Evolutionary conservation across 768 basidiomycete genomes (phyloP).

Genomic region (Boletus rubroflammeus): DNA sequence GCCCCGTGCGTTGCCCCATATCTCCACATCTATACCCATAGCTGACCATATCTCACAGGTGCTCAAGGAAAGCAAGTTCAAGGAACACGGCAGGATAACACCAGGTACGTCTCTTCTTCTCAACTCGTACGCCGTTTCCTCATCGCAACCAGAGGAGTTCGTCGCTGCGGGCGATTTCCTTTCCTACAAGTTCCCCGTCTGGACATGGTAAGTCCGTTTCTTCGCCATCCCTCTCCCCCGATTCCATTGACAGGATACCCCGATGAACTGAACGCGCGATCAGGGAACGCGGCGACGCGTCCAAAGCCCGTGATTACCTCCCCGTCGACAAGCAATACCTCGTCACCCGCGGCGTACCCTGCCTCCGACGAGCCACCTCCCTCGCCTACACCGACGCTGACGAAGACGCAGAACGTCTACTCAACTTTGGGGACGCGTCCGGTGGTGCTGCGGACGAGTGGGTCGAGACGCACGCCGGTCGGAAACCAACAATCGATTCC

Average conservation of each 20-base stretch:
- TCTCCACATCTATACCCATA: slow-evolving; percentile 19
- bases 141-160: slow-evolving; percentile 74
- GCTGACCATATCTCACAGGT: slow-evolving; percentile 54
- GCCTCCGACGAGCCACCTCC: slow-evolving; percentile 88
- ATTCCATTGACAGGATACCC: background rate
- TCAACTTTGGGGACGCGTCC: slow-evolving; percentile 72
- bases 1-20: slow-evolving; percentile 56
- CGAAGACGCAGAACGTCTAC: slow-evolving; percentile 91
- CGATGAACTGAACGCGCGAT: slow-evolving; percentile 1
- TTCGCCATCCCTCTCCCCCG: background rate
- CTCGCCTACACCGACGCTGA: slow-evolving; percentile 93
- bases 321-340: slow-evolving; percentile 96
- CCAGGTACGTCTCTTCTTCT: slow-evolving; percentile 56
- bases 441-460: slow-evolving; percentile 76
- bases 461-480: slow-evolving; percentile 96
- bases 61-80: slow-evolving; percentile 97
- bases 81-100: slow-evolving; percentile 95
- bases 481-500: slow-evolving; percentile 50
- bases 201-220: slow-evolving; percentile 73
- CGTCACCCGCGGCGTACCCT: slow-evolving; percentile 93
- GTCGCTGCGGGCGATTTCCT: slow-evolving; percentile 97
- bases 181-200: slow-evolving; percentile 96
- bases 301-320: slow-evolving; percentile 87
- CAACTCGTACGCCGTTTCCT: background rate
- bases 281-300: slow-evolving; percentile 91